These are phyloP conservation scores for Tricholoma matsutake DNA, from an alignment of 768 basidiomycete genomes.

Conservation along the genomic window DNA sequence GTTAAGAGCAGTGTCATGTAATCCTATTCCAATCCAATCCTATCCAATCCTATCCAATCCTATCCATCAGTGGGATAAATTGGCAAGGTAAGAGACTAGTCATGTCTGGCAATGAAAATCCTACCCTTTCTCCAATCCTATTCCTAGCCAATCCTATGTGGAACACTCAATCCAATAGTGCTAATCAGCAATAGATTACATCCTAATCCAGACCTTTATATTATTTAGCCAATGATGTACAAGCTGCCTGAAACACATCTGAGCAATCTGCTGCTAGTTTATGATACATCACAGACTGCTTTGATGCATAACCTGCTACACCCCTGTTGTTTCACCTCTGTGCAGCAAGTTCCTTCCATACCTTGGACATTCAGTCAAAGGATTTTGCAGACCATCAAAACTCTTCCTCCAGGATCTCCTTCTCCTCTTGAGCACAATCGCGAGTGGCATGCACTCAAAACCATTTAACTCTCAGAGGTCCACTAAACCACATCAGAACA, in stretches of 20 bases:
- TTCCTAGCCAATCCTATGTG: too few species aligned
- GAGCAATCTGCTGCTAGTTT: background rate
- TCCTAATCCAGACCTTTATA: background rate
- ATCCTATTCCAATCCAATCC: background rate
- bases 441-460: constrained; percentile 24
- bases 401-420: constrained; percentile 27
- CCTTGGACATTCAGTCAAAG: constrained; percentile 2
- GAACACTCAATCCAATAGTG: background rate
- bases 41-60: background rate
- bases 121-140: too few species aligned
- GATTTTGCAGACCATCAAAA: constrained; percentile 13
- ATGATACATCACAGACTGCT: constrained; percentile 4
- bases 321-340: background rate
- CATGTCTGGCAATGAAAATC: too few species aligned
- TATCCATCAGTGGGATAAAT: too few species aligned
- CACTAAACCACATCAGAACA: constrained; percentile 9
- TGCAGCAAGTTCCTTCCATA: background rate
- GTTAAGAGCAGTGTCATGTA: too few species aligned
- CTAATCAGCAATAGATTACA: background rate
- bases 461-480: constrained; percentile 25
- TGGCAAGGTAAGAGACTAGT: too few species aligned
- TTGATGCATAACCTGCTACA: constrained; percentile 2
- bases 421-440: constrained; percentile 25
- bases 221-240: background rate
- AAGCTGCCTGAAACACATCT: background rate